Conservation (phyloP, 1,284 basidiomycete genomes). For the Trametes pubescens region DNA sequence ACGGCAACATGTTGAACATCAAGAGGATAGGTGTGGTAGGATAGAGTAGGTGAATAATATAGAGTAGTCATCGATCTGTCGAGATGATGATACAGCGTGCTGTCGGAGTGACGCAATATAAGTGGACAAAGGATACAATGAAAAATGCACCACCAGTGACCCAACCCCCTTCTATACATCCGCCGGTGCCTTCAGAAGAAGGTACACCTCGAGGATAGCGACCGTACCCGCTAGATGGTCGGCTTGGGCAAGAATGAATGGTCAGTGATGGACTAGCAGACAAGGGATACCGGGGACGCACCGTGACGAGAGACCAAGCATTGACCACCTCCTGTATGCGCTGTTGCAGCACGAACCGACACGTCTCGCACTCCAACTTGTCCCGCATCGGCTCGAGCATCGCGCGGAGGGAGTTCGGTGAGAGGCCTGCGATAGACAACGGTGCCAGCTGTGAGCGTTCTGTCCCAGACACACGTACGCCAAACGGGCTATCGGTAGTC, state of each 20-base stretch:
- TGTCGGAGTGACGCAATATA: too few species aligned
- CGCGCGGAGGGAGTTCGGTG: constrained; percentile 36
- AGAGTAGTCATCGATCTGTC: too few species aligned
- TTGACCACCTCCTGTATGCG: constrained; percentile 68
- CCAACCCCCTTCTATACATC: not conserved
- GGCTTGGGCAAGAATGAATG: not conserved
- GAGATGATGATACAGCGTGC: too few species aligned
- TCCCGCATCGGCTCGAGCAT: constrained; percentile 40
- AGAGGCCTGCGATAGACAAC: constrained; percentile 36
- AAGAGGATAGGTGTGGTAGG: too few species aligned
- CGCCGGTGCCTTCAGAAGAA: not conserved
- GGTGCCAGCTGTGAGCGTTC: constrained; percentile 12
- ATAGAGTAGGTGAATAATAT: too few species aligned
- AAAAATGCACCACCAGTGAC: not conserved
- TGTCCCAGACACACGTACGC: not conserved
- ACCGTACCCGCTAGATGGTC: not conserved
- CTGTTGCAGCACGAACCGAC: constrained; percentile 62
- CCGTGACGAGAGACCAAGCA: constrained; percentile 80
- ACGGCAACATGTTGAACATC: too few species aligned
- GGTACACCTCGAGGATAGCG: not conserved
- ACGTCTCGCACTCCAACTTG: constrained; percentile 52
- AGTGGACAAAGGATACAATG: too few species aligned
- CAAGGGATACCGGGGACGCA: constrained; percentile 35
- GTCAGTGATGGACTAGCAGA: not conserved
- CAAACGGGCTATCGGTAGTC: constrained; percentile 6